phyloP scores from a whole-genome alignment of 371 early-diverging fungal genomes.

The Mycotypha africana region DNA sequence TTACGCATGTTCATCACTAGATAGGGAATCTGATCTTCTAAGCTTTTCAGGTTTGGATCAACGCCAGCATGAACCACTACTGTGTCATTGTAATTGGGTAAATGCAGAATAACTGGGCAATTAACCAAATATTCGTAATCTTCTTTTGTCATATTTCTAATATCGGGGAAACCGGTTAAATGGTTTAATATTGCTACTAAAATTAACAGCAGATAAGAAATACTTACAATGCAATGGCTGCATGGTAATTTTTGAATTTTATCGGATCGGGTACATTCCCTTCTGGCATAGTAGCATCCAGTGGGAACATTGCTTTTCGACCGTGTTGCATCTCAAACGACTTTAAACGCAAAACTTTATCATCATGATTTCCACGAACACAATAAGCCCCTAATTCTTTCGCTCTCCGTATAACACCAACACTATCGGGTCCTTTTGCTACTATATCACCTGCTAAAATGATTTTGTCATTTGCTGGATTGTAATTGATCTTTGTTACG shows the following conservation, averaged over 20 bases:
- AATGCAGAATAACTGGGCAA: constrained; percentile 55
- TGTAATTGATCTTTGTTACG: constrained; percentile 38
- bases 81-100: constrained; percentile 49
- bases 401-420: constrained; percentile 56
- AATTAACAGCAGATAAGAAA: too few relatives aligned
- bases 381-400: constrained; percentile 47
- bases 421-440: constrained; percentile 64
- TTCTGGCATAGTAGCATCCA: constrained; percentile 22
- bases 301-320: constrained; percentile 15
- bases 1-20: constrained; percentile 58
- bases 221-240: constrained; percentile 34
- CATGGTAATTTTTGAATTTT: constrained; percentile 37
- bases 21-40: constrained; percentile 37
- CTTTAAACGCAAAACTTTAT: constrained; percentile 60
- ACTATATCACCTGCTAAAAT: constrained; percentile 69
- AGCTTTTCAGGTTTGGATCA: constrained; percentile 36
- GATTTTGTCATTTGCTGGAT: constrained; percentile 41
- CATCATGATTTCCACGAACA: constrained; percentile 80
- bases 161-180: too few relatives aligned
- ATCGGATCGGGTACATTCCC: constrained; percentile 38
- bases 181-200: too few relatives aligned
- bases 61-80: constrained; percentile 68
- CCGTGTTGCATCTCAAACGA: constrained; percentile 38
- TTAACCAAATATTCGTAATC: constrained; percentile 51
- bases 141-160: constrained; percentile 39